Percentiles rank a stretch among this genome's conserved stretches.
Evolutionary conservation across 768 basidiomycete species (phyloP).

Genomic region (Candolleomyces efflorescens): DNA sequence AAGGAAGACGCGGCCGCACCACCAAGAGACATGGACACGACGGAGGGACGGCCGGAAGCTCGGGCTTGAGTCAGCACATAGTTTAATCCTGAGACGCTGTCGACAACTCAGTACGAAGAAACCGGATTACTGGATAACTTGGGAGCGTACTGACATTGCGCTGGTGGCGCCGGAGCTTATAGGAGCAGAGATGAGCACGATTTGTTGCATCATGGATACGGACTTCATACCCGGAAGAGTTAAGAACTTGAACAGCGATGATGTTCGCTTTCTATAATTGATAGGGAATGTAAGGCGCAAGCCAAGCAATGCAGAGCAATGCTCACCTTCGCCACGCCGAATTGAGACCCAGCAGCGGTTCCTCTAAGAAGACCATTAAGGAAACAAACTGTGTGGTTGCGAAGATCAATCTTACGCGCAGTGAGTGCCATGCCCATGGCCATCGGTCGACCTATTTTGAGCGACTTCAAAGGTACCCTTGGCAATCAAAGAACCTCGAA

Average conservation of each 20-base stretch:
- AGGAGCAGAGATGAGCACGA: neutral
- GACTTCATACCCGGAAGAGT: slow-evolving; percentile 22
- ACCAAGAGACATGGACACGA: slow-evolving; percentile 31
- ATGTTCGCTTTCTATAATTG: slow-evolving; percentile 19
- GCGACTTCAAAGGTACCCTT: neutral
- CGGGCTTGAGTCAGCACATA: slow-evolving; percentile 20
- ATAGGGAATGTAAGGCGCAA: neutral
- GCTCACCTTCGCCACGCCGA: slow-evolving; percentile 19
- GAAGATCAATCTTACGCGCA: slow-evolving; percentile 16
- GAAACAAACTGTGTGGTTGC: neutral
- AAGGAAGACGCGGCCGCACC: slow-evolving; percentile 21
- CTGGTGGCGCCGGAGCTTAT: slow-evolving; percentile 13
- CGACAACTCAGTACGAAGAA: neutral
- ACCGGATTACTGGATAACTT: neutral
- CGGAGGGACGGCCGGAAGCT: slow-evolving; percentile 19
- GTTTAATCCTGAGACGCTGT: slow-evolving; percentile 24
- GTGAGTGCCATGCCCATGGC: slow-evolving; percentile 38
- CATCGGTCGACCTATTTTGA: slow-evolving; percentile 20
- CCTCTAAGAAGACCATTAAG: slow-evolving; percentile 11
- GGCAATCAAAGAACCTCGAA: neutral
- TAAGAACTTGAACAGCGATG: slow-evolving; percentile 39
- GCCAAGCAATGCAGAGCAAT: neutral
- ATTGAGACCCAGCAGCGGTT: slow-evolving; percentile 20
- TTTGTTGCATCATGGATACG: neutral
- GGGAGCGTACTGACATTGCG: slow-evolving; percentile 12